phyloP scores from a whole-genome alignment of 116 monocot species.

The Posidonia oceanica region DNA sequence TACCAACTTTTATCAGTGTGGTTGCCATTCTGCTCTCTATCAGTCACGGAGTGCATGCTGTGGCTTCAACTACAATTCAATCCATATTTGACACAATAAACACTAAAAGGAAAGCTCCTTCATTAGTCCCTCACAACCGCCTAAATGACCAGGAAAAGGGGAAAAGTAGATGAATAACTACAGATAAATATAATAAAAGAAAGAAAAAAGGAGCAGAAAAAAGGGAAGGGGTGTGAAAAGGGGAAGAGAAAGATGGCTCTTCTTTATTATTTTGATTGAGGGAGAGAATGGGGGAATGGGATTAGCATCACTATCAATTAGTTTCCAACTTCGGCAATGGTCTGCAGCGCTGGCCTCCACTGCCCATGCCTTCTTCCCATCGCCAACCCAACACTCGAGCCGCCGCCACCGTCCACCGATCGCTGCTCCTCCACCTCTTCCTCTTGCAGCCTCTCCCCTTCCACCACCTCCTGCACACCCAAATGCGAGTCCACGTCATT shows the following conservation, averaged over 20 bases:
- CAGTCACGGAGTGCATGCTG: no score
- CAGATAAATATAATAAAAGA: not conserved
- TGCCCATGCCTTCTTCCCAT: conserved; percentile 13
- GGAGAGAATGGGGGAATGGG: not conserved
- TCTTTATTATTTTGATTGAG: not conserved
- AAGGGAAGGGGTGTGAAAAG: not conserved
- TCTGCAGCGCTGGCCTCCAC: conserved; percentile 62
- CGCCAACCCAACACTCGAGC: not conserved
- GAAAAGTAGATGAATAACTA: no score
- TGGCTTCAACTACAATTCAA: no score
- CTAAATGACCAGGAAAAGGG: no score
- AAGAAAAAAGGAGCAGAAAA: not conserved
- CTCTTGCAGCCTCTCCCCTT: not conserved
- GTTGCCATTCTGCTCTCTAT: no score
- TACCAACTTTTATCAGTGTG: no score
- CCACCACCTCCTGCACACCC: not conserved
- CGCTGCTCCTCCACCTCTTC: not conserved
- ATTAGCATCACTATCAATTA: not conserved
- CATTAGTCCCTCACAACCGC: no score
- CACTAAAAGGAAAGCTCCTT: no score
- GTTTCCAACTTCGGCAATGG: conserved; percentile 35
- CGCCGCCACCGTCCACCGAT: not conserved
- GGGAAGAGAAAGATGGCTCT: not conserved
- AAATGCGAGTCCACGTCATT: conserved; percentile 6
- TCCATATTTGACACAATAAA: no score